phyloP scores from a whole-genome alignment of 1,284 basidiomycete species.

The Flammula alnicola region DNA sequence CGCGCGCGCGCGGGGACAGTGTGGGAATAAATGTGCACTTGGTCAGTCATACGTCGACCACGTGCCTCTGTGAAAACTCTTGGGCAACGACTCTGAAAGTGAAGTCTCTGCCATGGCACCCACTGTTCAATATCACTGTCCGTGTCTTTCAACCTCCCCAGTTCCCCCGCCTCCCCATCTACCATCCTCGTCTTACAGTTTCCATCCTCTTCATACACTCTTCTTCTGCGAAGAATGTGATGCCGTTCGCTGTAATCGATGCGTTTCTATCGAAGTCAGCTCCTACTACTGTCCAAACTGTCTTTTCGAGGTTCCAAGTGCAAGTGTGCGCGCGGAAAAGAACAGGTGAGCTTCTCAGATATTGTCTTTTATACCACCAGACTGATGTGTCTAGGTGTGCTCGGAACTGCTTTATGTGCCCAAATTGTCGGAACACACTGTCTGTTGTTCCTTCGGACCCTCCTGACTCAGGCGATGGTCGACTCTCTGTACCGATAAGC shows the following conservation, averaged over 20 bases:
- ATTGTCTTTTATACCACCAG: slow-evolving; percentile 3
- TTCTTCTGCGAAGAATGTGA: slow-evolving; percentile 99
- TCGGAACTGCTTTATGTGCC: slow-evolving; percentile 96
- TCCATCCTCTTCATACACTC: slow-evolving; percentile 83
- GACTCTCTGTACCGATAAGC: slow-evolving; percentile 52
- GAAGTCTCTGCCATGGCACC: slow-evolving; percentile 45
- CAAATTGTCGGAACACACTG: slow-evolving; percentile 87
- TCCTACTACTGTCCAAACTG: slow-evolving; percentile 99
- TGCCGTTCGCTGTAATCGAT: slow-evolving; percentile 89
- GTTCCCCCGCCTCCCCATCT: slow-evolving; percentile 77
- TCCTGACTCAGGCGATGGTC: slow-evolving; percentile 61
- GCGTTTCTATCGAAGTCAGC: slow-evolving; percentile 91
- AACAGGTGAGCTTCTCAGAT: slow-evolving; percentile 65
- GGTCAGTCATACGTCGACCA: too few species aligned
- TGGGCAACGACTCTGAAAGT: too few species aligned
- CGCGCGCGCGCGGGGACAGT: too few species aligned
- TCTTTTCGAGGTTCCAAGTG: slow-evolving; percentile 97
- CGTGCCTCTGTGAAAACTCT: too few species aligned
- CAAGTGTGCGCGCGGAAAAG: slow-evolving; percentile 94
- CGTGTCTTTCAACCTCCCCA: slow-evolving; percentile 64
- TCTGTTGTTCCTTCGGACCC: slow-evolving; percentile 89
- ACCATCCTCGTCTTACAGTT: slow-evolving; percentile 73
- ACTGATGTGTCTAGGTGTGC: slow-evolving; percentile 73
- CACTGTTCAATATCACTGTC: slow-evolving; percentile 71
- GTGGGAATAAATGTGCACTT: too few species aligned